Base-by-base conservation (phyloP, 306 rosid genomes). In the Hippophae gyantsensis region DNA sequence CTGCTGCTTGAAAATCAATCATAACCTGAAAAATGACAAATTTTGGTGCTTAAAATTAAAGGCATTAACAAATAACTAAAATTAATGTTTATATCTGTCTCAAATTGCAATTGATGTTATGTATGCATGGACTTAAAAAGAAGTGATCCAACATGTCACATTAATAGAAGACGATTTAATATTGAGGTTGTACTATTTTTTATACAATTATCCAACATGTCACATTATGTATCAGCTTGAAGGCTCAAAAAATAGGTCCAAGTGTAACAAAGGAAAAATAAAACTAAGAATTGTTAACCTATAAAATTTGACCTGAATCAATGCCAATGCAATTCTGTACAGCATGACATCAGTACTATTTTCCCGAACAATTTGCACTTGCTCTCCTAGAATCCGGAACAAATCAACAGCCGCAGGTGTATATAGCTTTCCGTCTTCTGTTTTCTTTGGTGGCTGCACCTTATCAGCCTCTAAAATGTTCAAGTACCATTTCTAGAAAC, bases 331-430 rank as follows among this genome's bases (percentile, higher is more conserved):
- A 70, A 88, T 88, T 77, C 96, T 82, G 86, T 92, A 88, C 32
- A 92, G 78, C 96, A 92, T 88, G 80, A 92, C 71, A 72, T 92
- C 96, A 2, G 99, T 88, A 79, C 96, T 92, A 72, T 92, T 92
- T 52, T 92, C 99, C 47, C 95, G 96, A 72, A 92, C 99, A 71
- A 85, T 88, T 80, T 92, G 96, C 62, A 92, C 85, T 73, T 92
- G 99, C 84, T 92, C 99, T 67, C 93, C 99, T 13, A 92, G 93
- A 75, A 92, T 92, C 79, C 96, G 78, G 87, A 92, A 92, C 63
- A 92, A 78, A 80, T 92, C 99, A 74, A 87, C 96, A 69, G 99
- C 95, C 51, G 96, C 99, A 13, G 99, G 99, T 13, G 99, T 88
- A 75, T 88, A 92, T 18, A 92, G 79, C 82, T 92, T 92, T 65